Evolutionary conservation across 345 rosid genomes (phyloP).

Genomic region (Eucalyptus dawsonii): DNA sequence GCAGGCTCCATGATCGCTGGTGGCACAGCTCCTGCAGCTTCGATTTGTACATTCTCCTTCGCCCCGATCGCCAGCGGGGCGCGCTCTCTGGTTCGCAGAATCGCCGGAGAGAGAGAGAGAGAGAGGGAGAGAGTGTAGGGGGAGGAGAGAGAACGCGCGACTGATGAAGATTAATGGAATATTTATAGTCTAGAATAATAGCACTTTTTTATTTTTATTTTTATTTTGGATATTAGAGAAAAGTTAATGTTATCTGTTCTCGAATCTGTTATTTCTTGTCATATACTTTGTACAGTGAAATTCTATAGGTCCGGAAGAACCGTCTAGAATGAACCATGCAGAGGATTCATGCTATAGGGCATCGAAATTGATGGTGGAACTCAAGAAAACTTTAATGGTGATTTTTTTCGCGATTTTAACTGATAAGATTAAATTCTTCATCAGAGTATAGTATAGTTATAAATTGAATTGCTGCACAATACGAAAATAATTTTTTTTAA

Average conservation of each 20-base stretch:
- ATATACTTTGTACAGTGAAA: too few relatives aligned
- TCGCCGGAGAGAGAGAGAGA: neutral
- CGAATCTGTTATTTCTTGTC: too few relatives aligned
- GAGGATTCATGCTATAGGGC: neutral
- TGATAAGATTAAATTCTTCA: neutral
- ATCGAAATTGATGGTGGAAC: neutral
- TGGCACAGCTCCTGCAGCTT: slow-evolving; percentile 25
- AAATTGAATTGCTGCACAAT: neutral
- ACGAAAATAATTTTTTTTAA: neutral
- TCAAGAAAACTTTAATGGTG: neutral
- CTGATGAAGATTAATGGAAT: neutral
- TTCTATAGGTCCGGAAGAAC: neutral
- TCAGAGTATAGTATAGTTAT: neutral
- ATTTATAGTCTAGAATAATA: too few relatives aligned
- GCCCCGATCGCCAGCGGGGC: neutral
- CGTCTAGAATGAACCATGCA: neutral
- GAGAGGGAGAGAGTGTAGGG: neutral
- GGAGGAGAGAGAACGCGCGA: neutral
- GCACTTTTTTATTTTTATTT: too few relatives aligned
- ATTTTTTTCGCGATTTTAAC: neutral
- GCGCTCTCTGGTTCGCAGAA: neutral
- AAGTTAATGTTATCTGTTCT: too few relatives aligned
- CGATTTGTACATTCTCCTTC: slow-evolving; percentile 12
- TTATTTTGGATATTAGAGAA: too few relatives aligned
- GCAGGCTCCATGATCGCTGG: slow-evolving; percentile 6